Conservation (phyloP, 192 early-diverging fungal species). For the Thamnidium elegans region DNA sequence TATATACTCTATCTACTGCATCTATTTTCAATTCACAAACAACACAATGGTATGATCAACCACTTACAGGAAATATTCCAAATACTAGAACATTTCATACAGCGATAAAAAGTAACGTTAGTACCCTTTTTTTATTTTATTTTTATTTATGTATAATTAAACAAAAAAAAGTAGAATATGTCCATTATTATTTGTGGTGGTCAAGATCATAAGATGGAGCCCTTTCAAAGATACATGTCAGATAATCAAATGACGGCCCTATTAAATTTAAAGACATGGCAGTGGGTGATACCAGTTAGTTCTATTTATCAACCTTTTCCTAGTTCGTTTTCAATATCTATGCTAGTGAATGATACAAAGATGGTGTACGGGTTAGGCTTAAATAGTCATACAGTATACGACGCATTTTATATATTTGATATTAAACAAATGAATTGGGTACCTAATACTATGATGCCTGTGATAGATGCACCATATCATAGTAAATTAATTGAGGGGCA, state of each 20-base stretch:
- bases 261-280: conserved; percentile 1
- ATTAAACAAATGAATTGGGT: not conserved
- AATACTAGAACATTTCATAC: conserved; percentile 13
- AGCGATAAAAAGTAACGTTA: conserved; percentile 16
- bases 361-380: conserved; percentile 22
- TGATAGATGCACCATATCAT: not conserved
- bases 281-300: conserved; percentile 4
- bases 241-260: conserved; percentile 15
- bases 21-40: conserved; percentile 2
- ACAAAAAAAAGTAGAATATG: not conserved
- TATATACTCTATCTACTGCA: conserved; percentile 3
- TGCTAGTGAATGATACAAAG: conserved; percentile 17
- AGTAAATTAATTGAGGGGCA: not conserved
- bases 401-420: conserved; percentile 22
- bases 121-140: too few species aligned
- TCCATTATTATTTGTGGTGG: conserved; percentile 21
- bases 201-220: not conserved
- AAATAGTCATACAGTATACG: conserved; percentile 21
- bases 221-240: conserved; percentile 20
- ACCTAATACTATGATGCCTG: not conserved
- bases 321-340: conserved; percentile 8
- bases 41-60: conserved; percentile 11
- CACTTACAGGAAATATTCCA: conserved; percentile 12
- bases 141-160: too few species aligned
- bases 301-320: conserved; percentile 23